Evolutionary conservation across 1,284 basidiomycete genomes (phyloP), one percentile per base, ranked within the genome.

Genomic region (Ceratobasidium theobromae): DNA sequence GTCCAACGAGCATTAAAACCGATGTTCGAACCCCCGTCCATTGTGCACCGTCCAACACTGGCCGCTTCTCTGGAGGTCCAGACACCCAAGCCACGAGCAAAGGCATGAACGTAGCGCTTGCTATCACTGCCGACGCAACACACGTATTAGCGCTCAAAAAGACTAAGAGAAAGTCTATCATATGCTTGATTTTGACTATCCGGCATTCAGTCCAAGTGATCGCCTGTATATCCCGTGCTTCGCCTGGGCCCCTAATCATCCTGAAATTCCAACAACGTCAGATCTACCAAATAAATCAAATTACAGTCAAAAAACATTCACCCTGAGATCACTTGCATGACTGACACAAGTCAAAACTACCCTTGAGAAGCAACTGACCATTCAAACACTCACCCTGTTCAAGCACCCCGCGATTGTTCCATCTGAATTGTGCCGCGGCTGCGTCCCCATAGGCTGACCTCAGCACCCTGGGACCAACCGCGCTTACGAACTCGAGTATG

Each of bases 31-130:
- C 23, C 32, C 21, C 25, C 18, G 4, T 62, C 58, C 55, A 58
- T 9, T 33, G 12, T n/a, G 16, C 23, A 21, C 5, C 6, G 21
- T 40, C 58, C n/a, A 38, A 25, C 1, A 27, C 32, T 4, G 35
- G 21, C 18, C 43, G 30, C n/a, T 62, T 51, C 21, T 48, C 43
- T 18, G 18, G 32, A 11, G 40, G 55, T 30, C 32, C 48, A 9
- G 41, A 62, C 14, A 11, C 35, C 58, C 58, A 62, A 21, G 58
- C 16, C n/a, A 62, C 25, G 9, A 62, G 32, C 33, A 18, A 51
- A 6, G 46, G 14, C 12, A 62, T 40, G 21, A 62, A 62, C 18
- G 58, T 62, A 12, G 46, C n/a, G n/a, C 46, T 49, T 33, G 16
- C 12, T 6, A 40, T 40, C 6, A 62, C 35, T 9, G 46, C 33